Evolutionary conservation across 2,329 filamentous ascomycete species (phyloP).

Genomic region (Rhexocercosporidium sp.): DNA sequence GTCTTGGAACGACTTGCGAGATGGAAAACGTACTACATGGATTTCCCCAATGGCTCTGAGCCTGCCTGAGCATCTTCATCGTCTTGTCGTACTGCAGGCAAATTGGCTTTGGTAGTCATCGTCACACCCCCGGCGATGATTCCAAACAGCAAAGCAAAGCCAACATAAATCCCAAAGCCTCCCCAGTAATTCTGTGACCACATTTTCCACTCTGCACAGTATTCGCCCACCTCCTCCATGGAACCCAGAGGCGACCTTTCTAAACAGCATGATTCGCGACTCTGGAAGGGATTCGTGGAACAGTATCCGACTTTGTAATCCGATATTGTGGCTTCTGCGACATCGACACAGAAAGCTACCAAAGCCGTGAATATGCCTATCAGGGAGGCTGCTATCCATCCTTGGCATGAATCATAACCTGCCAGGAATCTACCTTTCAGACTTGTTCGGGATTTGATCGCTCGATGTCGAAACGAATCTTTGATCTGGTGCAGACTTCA

Average conservation of each 20-base stretch:
- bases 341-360: conserved; percentile 60
- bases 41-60: conserved; percentile 48
- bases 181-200: conserved; percentile 44
- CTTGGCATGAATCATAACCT: conserved; percentile 55
- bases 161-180: conserved; percentile 55
- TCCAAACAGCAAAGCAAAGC: conserved; percentile 54
- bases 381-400: conserved; percentile 59
- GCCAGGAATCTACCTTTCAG: conserved; percentile 48
- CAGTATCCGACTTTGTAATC: conserved; percentile 66
- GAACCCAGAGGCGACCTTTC: conserved; percentile 29
- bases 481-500: conserved; percentile 50
- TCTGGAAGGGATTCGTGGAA: conserved; percentile 49
- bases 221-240: conserved; percentile 34
- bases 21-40: conserved; percentile 50
- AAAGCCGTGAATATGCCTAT: conserved; percentile 60
- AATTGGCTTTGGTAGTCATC: conserved; percentile 49
- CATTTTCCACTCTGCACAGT: conserved; percentile 33
- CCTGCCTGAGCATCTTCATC: conserved; percentile 21
- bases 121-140: conserved; percentile 54
- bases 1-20: too few species aligned
- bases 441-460: conserved; percentile 49
- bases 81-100: conserved; percentile 21
- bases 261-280: conserved; percentile 56
- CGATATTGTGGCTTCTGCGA: conserved; percentile 57
- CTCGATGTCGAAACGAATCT: conserved; percentile 58